Base-by-base conservation (phyloP, 768 basidiomycete species). In the Daedalea quercina region DNA sequence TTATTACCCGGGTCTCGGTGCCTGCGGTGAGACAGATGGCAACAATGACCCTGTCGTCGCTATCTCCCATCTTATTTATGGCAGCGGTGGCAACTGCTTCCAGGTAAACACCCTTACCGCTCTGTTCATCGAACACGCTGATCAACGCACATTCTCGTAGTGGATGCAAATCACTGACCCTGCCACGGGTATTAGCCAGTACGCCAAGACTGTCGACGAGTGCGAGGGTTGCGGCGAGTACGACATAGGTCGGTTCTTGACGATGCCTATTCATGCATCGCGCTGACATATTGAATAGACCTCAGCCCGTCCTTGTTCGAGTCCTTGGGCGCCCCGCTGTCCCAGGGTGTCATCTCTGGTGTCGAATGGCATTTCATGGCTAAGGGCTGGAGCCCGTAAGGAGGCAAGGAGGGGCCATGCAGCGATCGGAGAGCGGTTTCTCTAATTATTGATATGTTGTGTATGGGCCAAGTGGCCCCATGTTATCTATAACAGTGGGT, bases 1-100 rank as follows among this genome's bases (percentile, higher is more conserved):
- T 87, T 85, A 85, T 78, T 41, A 88, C 86, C 28, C 34, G 87
- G 77, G 78, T 87, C 78, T 63, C 54, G 80, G 37, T 40, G 85
- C 85, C 66, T 90, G 87, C 62, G 85, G 85, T 24, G 58, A 73
- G 31, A 51, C 40, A 47, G 77, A 85, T 63, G 65, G 41, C 37
- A 64, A 77, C 63, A 75, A 59, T 47, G 76, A 83, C 58, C 64
- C 69, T 56, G 80, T 90, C 54, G 75, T 88, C 43, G 87, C 87
- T 11, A 76, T 89, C 57, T 73, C 81, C 17, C 67, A 75, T 25
- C 31, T 60, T 1, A 77, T 80, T 22, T 88, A 82, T 60, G 74
- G 76, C 56, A 56, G 63, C 9, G 84, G 81, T 34, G 66, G 55
- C 7, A 77, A 81, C 67, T 89, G 85, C 65, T 72, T 72, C 55